Conservation (phyloP, 1,284 basidiomycete genomes). For the Apiotrichum gamsii region DNA sequence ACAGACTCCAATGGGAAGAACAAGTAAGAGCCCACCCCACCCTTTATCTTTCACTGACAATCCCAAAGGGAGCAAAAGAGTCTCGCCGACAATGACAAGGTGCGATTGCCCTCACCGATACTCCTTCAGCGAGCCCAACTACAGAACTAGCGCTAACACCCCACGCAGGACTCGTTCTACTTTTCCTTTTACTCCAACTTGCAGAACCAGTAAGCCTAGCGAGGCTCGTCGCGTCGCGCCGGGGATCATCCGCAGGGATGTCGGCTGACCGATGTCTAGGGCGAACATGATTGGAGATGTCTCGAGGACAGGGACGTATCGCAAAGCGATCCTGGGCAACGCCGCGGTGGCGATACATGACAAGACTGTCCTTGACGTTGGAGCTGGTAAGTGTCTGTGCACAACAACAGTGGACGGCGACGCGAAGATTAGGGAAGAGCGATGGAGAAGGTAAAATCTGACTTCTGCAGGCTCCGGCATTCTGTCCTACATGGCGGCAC, state of each 20-base stretch:
- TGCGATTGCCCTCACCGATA: not conserved
- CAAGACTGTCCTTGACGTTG: conserved; percentile 49
- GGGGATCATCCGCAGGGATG: not conserved
- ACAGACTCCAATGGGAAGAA: too few relatives aligned
- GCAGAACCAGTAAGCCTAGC: conserved; percentile 36
- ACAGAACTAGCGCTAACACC: too few relatives aligned
- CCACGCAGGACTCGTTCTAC: conserved; percentile 19
- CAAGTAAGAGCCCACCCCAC: too few relatives aligned
- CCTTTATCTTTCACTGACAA: too few relatives aligned
- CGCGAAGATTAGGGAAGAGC: too few relatives aligned
- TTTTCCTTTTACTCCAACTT: conserved; percentile 44
- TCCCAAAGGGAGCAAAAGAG: too few relatives aligned
- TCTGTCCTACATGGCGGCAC: conserved; percentile 50
- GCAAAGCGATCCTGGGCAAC: conserved; percentile 48
- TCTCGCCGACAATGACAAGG: too few relatives aligned
- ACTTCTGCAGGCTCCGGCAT: conserved; percentile 50
- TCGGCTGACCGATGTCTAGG: conserved; percentile 13
- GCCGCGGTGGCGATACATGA: conserved; percentile 39
- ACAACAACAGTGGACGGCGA: not conserved
- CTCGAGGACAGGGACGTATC: conserved; percentile 44
- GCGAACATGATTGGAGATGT: conserved; percentile 49
- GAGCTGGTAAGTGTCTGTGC: conserved; percentile 40
- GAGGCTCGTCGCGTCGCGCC: too few relatives aligned
- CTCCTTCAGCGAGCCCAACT: too few relatives aligned
- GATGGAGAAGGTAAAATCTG: too few relatives aligned